Evolutionary conservation across 345 rosid species (phyloP), one percentile per base, ranked within the genome.

Genomic region (Gossypium turneri): DNA sequence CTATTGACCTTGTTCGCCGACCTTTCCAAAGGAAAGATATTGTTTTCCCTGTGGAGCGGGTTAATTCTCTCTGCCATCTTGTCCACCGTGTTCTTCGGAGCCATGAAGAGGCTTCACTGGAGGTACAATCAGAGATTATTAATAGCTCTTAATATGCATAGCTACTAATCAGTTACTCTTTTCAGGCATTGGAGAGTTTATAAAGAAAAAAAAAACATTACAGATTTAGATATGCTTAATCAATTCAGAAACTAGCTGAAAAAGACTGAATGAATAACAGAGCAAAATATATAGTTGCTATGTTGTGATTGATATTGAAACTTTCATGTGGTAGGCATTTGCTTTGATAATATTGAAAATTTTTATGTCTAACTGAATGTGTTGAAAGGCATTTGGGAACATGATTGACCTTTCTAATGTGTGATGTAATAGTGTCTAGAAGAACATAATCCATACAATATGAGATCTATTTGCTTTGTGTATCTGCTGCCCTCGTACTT

Each of bases 1-100:
- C 99, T 11, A 62, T 94, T 47, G 84, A 86, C 83, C 87, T 91
- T 64, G 88, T 89, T 20, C 75, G 84, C 81, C 82, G 81, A 83
- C 94, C 99, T 27, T 95, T 95, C 71, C 96, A 85, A 82, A 90
- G 86, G 79, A 90, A 80, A 79, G 94, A 92, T 70, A 84, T 88
- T 8, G 78, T 88, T 45, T 89, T 92, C 15, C 92, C 97, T 1
- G 90, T 89, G 61, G 98, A 94, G 53, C 94, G 98, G 72, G 92
- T 91, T n/a, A 78, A 75, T 77, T 84, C 98, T 9, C 91, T 92
- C 58, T 79, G 91, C 79, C 89, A 88, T 73, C 91, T 90, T 79
- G 92, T 91, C 65, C 94, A 89, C 57, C 82, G 82, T 13, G 88
- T 90, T 76, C 90, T 94, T 79, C 88, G 51, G 82, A 83, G 81